phyloP scores from a whole-genome alignment of 2,329 filamentous ascomycete genomes.

The Bipolaris zeicola region DNA sequence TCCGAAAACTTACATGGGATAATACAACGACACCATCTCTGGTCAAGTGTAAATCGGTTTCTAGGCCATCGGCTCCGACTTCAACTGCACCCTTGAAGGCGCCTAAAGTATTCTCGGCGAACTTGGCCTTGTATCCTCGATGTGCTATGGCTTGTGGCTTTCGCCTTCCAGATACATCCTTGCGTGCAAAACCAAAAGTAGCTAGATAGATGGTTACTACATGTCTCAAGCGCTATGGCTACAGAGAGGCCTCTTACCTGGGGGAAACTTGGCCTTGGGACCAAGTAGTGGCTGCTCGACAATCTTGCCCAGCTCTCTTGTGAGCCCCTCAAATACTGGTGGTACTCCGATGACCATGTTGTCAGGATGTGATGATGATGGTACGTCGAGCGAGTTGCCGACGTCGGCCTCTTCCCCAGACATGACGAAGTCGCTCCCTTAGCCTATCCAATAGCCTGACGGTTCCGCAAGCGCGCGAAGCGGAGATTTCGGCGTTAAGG shows the following conservation, averaged over 20 bases:
- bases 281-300: conserved; percentile 43
- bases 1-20: conserved; percentile 66
- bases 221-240: not conserved
- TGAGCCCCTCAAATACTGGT: conserved; percentile 45
- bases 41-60: conserved; percentile 86
- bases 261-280: conserved; percentile 38
- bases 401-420: conserved; percentile 22
- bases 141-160: conserved; percentile 78
- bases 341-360: conserved; percentile 47
- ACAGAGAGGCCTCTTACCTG: conserved; percentile 19
- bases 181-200: conserved; percentile 42
- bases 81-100: conserved; percentile 76
- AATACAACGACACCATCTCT: conserved; percentile 84
- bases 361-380: conserved; percentile 44
- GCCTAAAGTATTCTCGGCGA: conserved; percentile 84
- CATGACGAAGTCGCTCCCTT: conserved; percentile 22
- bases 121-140: conserved; percentile 76
- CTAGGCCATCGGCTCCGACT: conserved; percentile 78
- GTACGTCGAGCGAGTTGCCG: conserved; percentile 32
- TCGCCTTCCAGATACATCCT: conserved; percentile 43
- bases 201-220: conserved; percentile 34
- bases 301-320: conserved; percentile 42
- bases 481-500: conserved; percentile 21
- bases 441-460: conserved; percentile 13
- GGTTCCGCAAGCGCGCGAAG: conserved; percentile 13